Percentiles rank a stretch among this genome's conserved stretches.
phyloP scores from a whole-genome alignment of 2,329 filamentous ascomycete genomes.

The Endothia cerciana region DNA sequence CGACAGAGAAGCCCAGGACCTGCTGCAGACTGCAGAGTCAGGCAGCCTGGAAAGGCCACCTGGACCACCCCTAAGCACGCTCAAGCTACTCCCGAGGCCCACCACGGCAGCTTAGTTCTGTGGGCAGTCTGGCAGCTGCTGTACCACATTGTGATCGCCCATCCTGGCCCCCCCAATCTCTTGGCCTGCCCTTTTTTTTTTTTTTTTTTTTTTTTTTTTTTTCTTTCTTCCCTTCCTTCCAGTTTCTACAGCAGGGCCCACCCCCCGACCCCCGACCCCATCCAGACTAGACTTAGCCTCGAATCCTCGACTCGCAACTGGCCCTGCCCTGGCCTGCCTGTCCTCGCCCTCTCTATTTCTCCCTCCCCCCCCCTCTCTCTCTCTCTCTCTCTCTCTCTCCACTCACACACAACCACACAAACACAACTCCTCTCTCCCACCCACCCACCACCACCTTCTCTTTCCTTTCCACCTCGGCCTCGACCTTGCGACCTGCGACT shows the following conservation, averaged over 20 bases:
- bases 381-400: background rate
- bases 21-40: slow-evolving; percentile 6
- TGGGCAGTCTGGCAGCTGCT: no score
- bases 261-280: background rate
- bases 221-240: background rate
- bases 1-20: slow-evolving; percentile 6
- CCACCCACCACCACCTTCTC: slow-evolving; percentile 18
- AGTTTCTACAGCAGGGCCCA: background rate
- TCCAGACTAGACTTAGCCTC: slow-evolving; percentile 1
- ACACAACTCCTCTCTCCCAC: background rate
- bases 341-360: background rate
- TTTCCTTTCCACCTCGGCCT: slow-evolving; percentile 22
- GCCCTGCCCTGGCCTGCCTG: background rate
- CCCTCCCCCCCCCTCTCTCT: no score
- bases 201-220: background rate
- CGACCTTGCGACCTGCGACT: slow-evolving; percentile 9
- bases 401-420: background rate
- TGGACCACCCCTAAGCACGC: background rate
- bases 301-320: slow-evolving; percentile 9
- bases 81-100: background rate
- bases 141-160: slow-evolving; percentile 16
- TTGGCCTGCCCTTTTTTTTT: background rate
- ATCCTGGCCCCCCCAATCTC: background rate
- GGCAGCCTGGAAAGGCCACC: slow-evolving; percentile 4
- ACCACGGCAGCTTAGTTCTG: background rate